These are phyloP conservation scores for Pseudoperonospora humuli DNA, from an alignment of 352 stramenopile genomes.

Conservation along the genomic window DNA sequence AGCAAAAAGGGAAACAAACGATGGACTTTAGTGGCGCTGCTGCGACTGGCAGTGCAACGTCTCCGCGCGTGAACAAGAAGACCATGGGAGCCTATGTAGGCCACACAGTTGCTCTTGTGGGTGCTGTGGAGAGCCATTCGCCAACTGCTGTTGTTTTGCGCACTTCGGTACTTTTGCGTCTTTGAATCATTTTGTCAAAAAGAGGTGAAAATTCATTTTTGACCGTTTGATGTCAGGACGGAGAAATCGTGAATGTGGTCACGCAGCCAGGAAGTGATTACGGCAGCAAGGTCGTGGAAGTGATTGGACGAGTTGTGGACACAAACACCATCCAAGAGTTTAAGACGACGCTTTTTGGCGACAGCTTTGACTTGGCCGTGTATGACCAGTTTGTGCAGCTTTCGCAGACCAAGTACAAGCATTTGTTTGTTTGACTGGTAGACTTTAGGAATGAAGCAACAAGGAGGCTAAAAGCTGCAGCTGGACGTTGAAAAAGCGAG, in stretches of 20 bases:
- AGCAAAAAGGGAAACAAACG: not conserved
- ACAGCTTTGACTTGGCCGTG: conserved; percentile 72
- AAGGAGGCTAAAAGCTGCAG: not conserved
- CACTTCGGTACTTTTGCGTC: conserved; percentile 41
- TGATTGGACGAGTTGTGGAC: conserved; percentile 72
- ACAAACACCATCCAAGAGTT: conserved; percentile 74
- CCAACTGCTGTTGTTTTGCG: conserved; percentile 63
- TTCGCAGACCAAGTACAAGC: conserved; percentile 60
- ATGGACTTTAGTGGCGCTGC: conserved; percentile 53
- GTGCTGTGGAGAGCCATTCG: conserved; percentile 63
- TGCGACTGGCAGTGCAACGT: conserved; percentile 34
- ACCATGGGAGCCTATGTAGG: conserved; percentile 51
- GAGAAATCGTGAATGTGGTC: conserved; percentile 70
- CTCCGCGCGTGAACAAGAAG: conserved; percentile 81
- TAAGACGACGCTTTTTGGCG: conserved; percentile 78
- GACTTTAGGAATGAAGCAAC: not conserved
- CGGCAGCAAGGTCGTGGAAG: conserved; percentile 78
- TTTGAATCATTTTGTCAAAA: not conserved
- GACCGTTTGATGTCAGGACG: conserved; percentile 34
- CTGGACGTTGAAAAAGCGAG: conserved; percentile 1
- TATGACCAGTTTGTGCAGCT: conserved; percentile 81
- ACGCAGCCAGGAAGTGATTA: conserved; percentile 68
- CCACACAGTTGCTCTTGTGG: conserved; percentile 69
- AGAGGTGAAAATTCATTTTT: conserved; percentile 2
- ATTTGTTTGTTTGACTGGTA: conserved; percentile 53